Conservation (phyloP, 2,329 filamentous ascomycete genomes). For the Geosmithia putterillii region DNA sequence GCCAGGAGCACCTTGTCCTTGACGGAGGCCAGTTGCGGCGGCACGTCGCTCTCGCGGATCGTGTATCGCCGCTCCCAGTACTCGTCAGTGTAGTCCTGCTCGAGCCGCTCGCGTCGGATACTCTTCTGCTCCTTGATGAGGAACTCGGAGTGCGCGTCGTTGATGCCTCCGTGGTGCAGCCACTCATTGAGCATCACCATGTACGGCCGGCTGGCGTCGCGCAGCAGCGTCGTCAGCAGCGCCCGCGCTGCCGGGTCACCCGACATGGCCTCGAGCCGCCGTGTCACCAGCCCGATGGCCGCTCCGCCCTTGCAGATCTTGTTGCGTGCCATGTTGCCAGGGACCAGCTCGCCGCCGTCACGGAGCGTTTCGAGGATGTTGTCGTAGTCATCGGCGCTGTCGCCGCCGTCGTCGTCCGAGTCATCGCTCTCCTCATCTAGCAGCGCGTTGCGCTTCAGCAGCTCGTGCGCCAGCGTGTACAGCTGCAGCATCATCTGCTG, state of each 20-base stretch:
- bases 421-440: conserved; percentile 69
- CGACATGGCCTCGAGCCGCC: conserved; percentile 76
- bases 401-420: conserved; percentile 45
- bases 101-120: conserved; percentile 78
- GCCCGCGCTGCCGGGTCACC: conserved; percentile 82
- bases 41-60: conserved; percentile 79
- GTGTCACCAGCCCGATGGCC: conserved; percentile 79
- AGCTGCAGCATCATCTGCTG: conserved; percentile 85
- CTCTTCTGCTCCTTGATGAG: conserved; percentile 92
- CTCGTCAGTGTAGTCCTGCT: conserved; percentile 96
- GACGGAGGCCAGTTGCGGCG: conserved; percentile 79
- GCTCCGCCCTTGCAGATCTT: conserved; percentile 96
- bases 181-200: conserved; percentile 99
- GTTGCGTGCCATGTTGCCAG: conserved; percentile 69
- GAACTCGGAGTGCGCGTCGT: conserved; percentile 88
- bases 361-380: conserved; percentile 84
- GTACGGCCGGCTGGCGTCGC: conserved; percentile 85
- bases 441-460: conserved; percentile 77
- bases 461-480: conserved; percentile 75
- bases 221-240: conserved; percentile 67
- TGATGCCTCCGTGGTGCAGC: conserved; percentile 92
- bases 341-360: conserved; percentile 72
- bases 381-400: conserved; percentile 75
- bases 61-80: conserved; percentile 99
- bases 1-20: conserved; percentile 92